These are phyloP conservation scores for Pedinophyceae sp. DNA, from an alignment of 139 green algal genomes.

Conservation along the genomic window DNA sequence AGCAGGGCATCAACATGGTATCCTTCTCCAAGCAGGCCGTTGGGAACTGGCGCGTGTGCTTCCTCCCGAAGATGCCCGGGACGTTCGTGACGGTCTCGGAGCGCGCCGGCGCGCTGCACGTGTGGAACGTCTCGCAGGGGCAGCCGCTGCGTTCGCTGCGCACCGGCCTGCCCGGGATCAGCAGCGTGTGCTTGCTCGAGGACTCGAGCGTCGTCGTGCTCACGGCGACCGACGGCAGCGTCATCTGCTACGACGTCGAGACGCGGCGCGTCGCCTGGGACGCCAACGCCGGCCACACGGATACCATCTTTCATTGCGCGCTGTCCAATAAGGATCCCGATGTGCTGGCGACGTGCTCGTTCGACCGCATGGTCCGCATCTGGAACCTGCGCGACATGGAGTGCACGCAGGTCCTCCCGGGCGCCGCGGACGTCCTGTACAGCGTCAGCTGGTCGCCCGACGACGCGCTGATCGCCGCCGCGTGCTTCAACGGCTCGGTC, in stretches of 20 bases:
- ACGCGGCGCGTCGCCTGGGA: constrained; percentile 11
- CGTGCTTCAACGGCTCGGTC: constrained; percentile 10
- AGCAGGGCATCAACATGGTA: not conserved
- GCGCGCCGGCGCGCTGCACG: constrained; percentile 9
- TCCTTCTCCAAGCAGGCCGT: constrained; percentile 20
- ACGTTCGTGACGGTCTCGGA: constrained; percentile 21
- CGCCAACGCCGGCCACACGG: constrained; percentile 28
- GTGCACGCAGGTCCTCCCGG: constrained; percentile 1
- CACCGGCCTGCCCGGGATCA: constrained; percentile 3
- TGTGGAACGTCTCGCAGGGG: constrained; percentile 33
- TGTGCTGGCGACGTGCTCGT: constrained; percentile 30
- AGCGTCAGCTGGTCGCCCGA: constrained; percentile 22
- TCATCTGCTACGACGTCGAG: constrained; percentile 14
- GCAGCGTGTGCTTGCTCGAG: not conserved
- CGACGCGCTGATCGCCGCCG: constrained; percentile 15
- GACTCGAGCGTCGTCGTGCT: constrained; percentile 1
- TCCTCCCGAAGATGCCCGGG: constrained; percentile 18
- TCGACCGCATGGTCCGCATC: constrained; percentile 27
- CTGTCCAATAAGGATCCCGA: constrained; percentile 18
- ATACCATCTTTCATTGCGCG: constrained; percentile 35
- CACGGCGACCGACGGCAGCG: constrained; percentile 10
- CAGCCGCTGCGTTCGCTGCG: constrained; percentile 14
- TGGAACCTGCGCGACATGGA: constrained; percentile 21
- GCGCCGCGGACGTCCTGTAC: constrained; percentile 13
- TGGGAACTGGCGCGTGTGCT: constrained; percentile 13